These are phyloP conservation scores for Colletotrichum filicis DNA, from an alignment of 2,329 filamentous ascomycete genomes.

Conservation along the genomic window DNA sequence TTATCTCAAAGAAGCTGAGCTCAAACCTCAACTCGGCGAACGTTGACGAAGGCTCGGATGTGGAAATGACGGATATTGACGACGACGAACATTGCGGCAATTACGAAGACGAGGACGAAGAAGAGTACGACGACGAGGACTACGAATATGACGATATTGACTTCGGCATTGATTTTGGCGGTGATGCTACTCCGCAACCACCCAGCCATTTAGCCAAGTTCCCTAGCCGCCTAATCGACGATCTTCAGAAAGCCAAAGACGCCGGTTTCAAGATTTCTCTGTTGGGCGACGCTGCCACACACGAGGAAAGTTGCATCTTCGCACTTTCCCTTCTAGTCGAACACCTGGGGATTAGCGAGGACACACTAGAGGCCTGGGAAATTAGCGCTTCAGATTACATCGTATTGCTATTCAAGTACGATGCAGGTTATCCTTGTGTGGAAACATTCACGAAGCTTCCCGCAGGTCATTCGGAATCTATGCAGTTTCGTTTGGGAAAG, in stretches of 20 bases:
- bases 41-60: slow-evolving; percentile 44
- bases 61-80: slow-evolving; percentile 38
- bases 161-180: slow-evolving; percentile 45
- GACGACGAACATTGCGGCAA: slow-evolving; percentile 40
- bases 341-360: slow-evolving; percentile 78
- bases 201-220: slow-evolving; percentile 39
- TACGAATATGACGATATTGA: slow-evolving; percentile 44
- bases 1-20: slow-evolving; percentile 40
- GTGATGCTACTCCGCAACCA: neutral
- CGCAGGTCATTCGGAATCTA: slow-evolving; percentile 44
- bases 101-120: slow-evolving; percentile 46
- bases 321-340: slow-evolving; percentile 76
- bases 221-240: slow-evolving; percentile 54
- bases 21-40: slow-evolving; percentile 43
- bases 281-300: slow-evolving; percentile 57
- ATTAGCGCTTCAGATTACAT: slow-evolving; percentile 75
- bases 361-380: slow-evolving; percentile 82
- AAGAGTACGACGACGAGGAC: slow-evolving; percentile 44
- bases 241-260: slow-evolving; percentile 69
- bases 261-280: slow-evolving; percentile 79
- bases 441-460: slow-evolving; percentile 61
- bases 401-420: slow-evolving; percentile 76
- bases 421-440: slow-evolving; percentile 69
- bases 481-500: slow-evolving; percentile 74
- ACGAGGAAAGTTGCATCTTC: slow-evolving; percentile 58